These are phyloP conservation scores for Kluyveromyces sp. DNA, from an alignment of 1,139 yeast genomes.

Conservation along the genomic window DNA sequence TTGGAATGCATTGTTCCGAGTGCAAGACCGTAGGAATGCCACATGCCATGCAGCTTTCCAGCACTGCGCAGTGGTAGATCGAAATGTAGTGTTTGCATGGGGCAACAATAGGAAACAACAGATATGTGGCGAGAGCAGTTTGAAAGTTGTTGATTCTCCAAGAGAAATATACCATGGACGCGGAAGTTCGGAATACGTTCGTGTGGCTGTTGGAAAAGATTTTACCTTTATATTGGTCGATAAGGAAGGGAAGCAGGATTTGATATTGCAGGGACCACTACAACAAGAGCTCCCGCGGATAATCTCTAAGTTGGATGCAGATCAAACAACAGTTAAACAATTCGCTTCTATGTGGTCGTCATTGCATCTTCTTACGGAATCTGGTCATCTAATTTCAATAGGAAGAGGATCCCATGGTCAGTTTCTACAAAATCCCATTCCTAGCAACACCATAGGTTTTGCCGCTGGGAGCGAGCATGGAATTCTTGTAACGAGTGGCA, in stretches of 20 bases:
- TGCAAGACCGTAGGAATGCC: conserved; percentile 9
- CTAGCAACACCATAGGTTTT: conserved; percentile 16
- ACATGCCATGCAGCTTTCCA: conserved; percentile 20
- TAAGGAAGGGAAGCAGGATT: conserved; percentile 36
- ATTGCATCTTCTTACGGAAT: conserved; percentile 38
- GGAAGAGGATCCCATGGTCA: conserved; percentile 84
- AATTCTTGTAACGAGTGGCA: conserved; percentile 33
- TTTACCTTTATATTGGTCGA: conserved; percentile 12
- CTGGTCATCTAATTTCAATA: conserved; percentile 34
- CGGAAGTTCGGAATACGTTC: neutral
- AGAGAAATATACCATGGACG: conserved; percentile 12
- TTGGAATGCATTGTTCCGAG: conserved; percentile 17
- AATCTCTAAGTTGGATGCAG: neutral
- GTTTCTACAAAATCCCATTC: conserved; percentile 30
- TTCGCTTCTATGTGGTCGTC: conserved; percentile 78
- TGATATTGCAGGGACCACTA: conserved; percentile 9
- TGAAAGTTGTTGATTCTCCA: conserved; percentile 21
- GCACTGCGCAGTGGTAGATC: conserved; percentile 36
- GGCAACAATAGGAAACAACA: conserved; percentile 79
- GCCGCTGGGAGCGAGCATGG: conserved; percentile 88
- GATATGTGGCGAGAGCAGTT: conserved; percentile 31
- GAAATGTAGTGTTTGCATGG: conserved; percentile 56
- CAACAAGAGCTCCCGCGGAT: neutral
- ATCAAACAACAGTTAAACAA: neutral
- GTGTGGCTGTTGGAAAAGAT: conserved; percentile 27